Conservation (phyloP, 2,329 filamentous ascomycete genomes). For the Davidsoniella eucalypti region DNA sequence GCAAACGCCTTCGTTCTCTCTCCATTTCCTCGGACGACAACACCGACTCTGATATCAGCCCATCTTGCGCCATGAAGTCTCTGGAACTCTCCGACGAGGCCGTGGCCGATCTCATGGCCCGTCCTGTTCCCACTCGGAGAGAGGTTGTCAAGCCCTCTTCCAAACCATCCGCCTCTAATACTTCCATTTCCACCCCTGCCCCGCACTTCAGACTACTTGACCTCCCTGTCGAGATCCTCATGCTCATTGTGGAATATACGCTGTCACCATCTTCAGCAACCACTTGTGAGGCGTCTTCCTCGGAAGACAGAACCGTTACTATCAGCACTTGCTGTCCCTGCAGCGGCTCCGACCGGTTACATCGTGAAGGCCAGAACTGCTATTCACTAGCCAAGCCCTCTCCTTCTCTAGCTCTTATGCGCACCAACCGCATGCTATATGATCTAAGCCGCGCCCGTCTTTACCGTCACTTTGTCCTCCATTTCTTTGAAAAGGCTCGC, state of each 20-base stretch:
- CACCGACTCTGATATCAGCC: no score
- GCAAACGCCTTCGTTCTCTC: background rate
- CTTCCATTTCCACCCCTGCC: background rate
- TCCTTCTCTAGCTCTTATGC: conserved; percentile 24
- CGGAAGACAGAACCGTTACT: conserved; percentile 18
- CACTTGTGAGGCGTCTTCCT: background rate
- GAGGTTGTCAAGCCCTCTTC: background rate
- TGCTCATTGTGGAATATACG: conserved; percentile 7
- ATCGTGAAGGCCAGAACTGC: conserved; percentile 19
- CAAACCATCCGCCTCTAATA: background rate
- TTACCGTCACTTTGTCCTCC: conserved; percentile 32
- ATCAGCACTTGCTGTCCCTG: conserved; percentile 20
- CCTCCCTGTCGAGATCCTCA: conserved; percentile 8
- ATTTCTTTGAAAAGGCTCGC: conserved; percentile 25
- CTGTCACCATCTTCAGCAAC: background rate
- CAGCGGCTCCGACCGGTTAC: conserved; percentile 17
- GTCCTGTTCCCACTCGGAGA: background rate
- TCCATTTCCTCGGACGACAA: background rate
- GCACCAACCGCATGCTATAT: conserved; percentile 20
- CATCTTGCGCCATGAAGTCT: background rate
- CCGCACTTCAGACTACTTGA: background rate
- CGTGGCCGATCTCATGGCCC: background rate
- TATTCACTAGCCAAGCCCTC: conserved; percentile 19
- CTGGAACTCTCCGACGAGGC: background rate
- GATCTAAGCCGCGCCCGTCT: conserved; percentile 25